Base-by-base conservation (phyloP, 2,329 filamentous ascomycete species). In the Fusarium praegraminearum region DNA sequence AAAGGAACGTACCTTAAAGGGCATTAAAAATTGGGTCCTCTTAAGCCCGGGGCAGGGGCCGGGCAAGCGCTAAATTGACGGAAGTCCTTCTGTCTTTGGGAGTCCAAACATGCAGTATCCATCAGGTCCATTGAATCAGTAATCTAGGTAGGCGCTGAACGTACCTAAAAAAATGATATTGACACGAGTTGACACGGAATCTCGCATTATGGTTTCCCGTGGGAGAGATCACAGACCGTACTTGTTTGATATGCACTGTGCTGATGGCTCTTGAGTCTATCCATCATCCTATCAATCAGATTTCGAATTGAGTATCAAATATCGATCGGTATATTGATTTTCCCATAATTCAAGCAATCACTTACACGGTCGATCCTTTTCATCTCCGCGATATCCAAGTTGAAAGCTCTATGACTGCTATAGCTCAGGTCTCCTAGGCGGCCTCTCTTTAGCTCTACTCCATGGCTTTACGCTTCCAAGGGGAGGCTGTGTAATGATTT, bases 401-500 rank as follows among this genome's bases (percentile, higher is more conserved):
- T 43, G 26, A 36, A 30, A 30, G 18, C 26, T 50, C 36, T 13
- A 11, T 35, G 45, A 22, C 15, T 38, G n/a, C 33, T 15, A 8
- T 28, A 51, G 22, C 33, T 51, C 20, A 26, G 24, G 41, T 28
- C 41, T 44, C 2, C 43, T 16, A 51, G 72, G 71, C 62, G 71
- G 72, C 71, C 71, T 73, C 71, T 54, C 47, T 54, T 49, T 51
- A 28, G 10, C 26, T 32, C 33, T 55, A 40, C 61, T 46, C 59
- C 46, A 30, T 43, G 18, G 40, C 44, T 47, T 55, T 45, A 54
- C 69, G 67, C 71, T 61, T 50, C 40, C 30, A 32, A 30, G 53
- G 33, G 38, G 70, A 71, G 70, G 72, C 70, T 72, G 72, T 70
- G 72, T 65, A 36, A n/a, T 8, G 24, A 24, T 33, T 40, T 57